Conservation (phyloP, 2,329 filamentous ascomycete genomes). For the Exophiala dermatitidis region DNA sequence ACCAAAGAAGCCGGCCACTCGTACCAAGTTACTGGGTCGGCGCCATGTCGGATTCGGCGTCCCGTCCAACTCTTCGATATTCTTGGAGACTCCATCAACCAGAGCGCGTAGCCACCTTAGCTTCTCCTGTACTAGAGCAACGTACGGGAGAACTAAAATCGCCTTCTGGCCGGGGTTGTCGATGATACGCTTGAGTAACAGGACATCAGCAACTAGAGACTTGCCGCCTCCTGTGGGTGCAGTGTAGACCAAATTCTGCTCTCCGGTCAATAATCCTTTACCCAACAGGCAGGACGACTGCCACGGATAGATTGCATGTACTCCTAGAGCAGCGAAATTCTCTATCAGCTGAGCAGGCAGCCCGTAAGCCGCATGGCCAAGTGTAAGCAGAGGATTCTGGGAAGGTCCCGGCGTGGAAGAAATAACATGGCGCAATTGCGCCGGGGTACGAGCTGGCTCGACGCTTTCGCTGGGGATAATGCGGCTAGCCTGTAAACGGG, state of each 20-base stretch:
- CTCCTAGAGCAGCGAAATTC: conserved; percentile 61
- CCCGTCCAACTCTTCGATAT: conserved; percentile 31
- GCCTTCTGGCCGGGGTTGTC: conserved; percentile 58
- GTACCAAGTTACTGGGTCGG: conserved; percentile 48
- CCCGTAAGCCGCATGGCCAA: conserved; percentile 58
- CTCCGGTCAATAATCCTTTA: conserved; percentile 57
- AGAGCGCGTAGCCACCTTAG: conserved; percentile 64
- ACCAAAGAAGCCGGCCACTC: conserved; percentile 67
- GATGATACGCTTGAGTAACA: conserved; percentile 67
- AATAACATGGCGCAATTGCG: conserved; percentile 6
- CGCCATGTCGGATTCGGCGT: conserved; percentile 40
- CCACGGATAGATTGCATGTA: conserved; percentile 69
- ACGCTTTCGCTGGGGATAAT: conserved; percentile 1
- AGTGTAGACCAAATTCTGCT: conserved; percentile 68
- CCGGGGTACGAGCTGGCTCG: neutral
- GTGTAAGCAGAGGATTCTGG: conserved; percentile 46
- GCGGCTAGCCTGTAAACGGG: conserved; percentile 12
- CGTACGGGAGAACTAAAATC: conserved; percentile 66
- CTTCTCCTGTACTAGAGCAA: conserved; percentile 74
- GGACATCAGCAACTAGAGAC: conserved; percentile 63
- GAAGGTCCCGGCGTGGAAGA: conserved; percentile 31
- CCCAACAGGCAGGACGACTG: conserved; percentile 66
- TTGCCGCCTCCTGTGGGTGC: conserved; percentile 70
- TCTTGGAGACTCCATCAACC: conserved; percentile 52
- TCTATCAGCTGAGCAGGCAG: conserved; percentile 54